Base-by-base conservation (phyloP, 225 moss, liverwort and hornwort species). In the Thuidium tamariscinum region DNA sequence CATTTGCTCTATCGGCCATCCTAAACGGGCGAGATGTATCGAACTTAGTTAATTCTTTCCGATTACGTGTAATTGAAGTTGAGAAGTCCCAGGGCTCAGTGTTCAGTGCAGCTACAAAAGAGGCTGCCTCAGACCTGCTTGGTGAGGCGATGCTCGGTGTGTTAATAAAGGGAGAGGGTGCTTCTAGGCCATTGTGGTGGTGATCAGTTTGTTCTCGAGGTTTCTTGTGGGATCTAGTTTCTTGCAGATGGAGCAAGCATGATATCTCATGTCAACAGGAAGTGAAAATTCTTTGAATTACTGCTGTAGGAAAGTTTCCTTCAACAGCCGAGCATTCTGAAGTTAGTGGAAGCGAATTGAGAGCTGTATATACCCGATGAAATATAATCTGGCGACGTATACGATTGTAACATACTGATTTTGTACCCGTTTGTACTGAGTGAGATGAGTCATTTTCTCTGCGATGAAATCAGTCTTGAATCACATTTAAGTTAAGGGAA, bases 311-410 rank as follows among this genome's bases (percentile, higher is more conserved):
- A 78, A 77, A 37, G 70, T 42, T 67, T 55, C 56, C 68, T 77
- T 36, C 19, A 57, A 46, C 74, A 72, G 78, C 70, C 59, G 70
- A 71, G 63, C 70, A 81, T 68, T 75, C 41, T 70, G 81, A 64
- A 86, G 84, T 59, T 77, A 16, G 13, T 77, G 82, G 82, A 77
- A 59, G 66, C 84, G 59, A 82, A 84, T 84, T 59, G 77, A 87
- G 86, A 89, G 82, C 60, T 89, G 84, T 89, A 81, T 71, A 89
- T 87, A 91, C 81, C 84, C 87, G 86, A 85, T 88, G 84, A 51
- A 87, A 91, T 89, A 72, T 89, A 77, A 84, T 81, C 77, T 56
- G 71, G 82, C 65, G 82, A 72, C 72, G 37, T 60, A n/a, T 21
- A 60, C 78, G 82, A 72, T 74, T 79, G 74, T 66, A 82, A 60